phyloP scores from a whole-genome alignment of 371 early-diverging fungal genomes.

The Mortierella sp. region DNA sequence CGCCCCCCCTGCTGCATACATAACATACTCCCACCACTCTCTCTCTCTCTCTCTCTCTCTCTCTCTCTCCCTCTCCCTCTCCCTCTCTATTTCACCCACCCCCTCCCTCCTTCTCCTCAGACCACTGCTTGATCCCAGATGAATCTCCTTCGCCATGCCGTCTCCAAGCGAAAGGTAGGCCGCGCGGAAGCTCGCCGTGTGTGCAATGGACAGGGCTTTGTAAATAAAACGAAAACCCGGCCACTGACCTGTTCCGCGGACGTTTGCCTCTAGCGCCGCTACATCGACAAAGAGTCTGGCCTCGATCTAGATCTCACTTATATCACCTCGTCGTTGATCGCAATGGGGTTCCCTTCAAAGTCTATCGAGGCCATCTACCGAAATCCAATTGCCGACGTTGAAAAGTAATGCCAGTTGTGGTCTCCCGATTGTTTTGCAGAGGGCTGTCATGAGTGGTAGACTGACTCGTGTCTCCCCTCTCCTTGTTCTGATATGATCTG shows the following conservation, averaged over 20 bases:
- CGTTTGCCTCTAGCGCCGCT: constrained; percentile 55
- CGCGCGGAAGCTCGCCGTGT: not conserved
- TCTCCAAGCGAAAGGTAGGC: constrained; percentile 49
- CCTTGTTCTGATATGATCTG: not conserved
- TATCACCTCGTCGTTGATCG: constrained; percentile 71
- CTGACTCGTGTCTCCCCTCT: not conserved
- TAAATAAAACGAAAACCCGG: no score
- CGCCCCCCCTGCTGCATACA: not conserved
- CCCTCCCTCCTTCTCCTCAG: not conserved
- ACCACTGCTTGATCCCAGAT: constrained; percentile 20
- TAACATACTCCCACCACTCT: not conserved
- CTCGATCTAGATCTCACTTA: constrained; percentile 76
- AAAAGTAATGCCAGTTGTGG: constrained; percentile 55
- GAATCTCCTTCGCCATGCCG: constrained; percentile 53
- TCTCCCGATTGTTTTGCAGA: not conserved
- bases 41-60: not conserved
- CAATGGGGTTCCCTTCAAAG: constrained; percentile 76
- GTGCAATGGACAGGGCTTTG: not conserved
- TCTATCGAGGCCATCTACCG: constrained; percentile 75
- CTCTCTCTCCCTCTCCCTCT: not conserved
- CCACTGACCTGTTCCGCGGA: no score
- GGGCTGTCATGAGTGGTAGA: no score
- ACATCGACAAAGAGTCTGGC: constrained; percentile 56
- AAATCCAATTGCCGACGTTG: constrained; percentile 67
- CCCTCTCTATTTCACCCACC: not conserved